Evolutionary conservation across 1,139 yeast genomes (phyloP), one percentile per base, ranked within the genome.

Genomic region (Pneumocystis canis): DNA sequence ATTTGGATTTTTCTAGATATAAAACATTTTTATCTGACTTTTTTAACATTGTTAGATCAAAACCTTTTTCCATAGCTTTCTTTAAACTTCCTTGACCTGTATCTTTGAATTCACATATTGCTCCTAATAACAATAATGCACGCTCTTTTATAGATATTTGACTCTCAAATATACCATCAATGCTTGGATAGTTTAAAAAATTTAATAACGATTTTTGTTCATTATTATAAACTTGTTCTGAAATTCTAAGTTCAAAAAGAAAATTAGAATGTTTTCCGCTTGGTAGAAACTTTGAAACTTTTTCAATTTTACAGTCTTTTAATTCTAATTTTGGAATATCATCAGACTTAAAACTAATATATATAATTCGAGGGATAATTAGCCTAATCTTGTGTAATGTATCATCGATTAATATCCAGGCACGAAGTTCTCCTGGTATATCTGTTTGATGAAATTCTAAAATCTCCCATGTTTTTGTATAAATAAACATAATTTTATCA

Each of bases 11-110:
- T 63, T 76, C 76, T 70, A 84, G 75, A 69, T 86, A 88, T 61
- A 77, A 75, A 2, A 76, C 78, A 73, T 25, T 54, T 32, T 79
- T 80, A 4, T 79, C 74, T 68, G 76, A 32, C 66, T 63, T 39
- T 61, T 66, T 65, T 33, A 77, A 67, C 71, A 86, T 84, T 63
- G 80, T 81, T 65, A 81, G 72, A 28, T 85, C 82, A 73, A 94
- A 94, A 0, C 98, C 98, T 65, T 81, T 80, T 68, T 88, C 89
- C 66, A 94, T 76, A 32, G 97, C 96, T 69, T 81, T 82, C 9
- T 97, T 95, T n/a, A 92, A 77, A 1, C 92, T 82, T 20, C 97
- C 96, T 20, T 89, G 82, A 63, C 79, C 77, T 0, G 87, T 79
- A 66, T 81, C 84, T 68, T 82, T 87, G 67, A 89, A 85, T 39